Base-by-base conservation (phyloP, 2,329 filamentous ascomycete species). In the Torrubiella hemipterigena region DNA sequence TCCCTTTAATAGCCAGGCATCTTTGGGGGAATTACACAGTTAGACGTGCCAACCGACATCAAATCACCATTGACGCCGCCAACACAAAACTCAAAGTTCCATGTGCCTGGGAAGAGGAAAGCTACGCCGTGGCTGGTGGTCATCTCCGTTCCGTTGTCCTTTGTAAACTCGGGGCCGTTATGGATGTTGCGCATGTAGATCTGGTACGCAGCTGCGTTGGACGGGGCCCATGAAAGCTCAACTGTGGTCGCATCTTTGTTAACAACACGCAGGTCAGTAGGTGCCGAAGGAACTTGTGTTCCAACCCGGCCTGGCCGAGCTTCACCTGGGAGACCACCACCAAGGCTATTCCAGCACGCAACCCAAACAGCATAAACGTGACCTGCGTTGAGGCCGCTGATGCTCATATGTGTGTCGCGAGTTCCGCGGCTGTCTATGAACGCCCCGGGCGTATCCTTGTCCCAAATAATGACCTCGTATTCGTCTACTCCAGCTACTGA, bases 341-440 rank as follows among this genome's bases (percentile, higher is more conserved):
- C 30, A 5, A 18, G 23, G 5, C 17, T 24, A 24, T 17, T 24
- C 30, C 30, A 32, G 7, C 23, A 20, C 23, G 24, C 24, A 18
- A 32, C 30, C 23, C 30, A 27, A 10, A 32, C n/a, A 7, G 24
- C 24, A n/a, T 21, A 32, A 13, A 22, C 17, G 14, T 33, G 31
- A 10, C 31, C 31, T 5, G 12, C n/a, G 4, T 7, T 8, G n/a
- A 33, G 31, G 13, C 15, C 20, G 16, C 15, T 13, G 7, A 20
- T 3, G 7, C 20, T 23, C 4, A 17, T 10, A 7, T 25, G 30
- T 9, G 21, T 27, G 10, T 10, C 3, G 7, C 13, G 10, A n/a
- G 24, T 18, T 3, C 30, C 30, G 17, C n/a, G 21, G 12, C 12
- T 21, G 18, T 32, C 17, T 16, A 27, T 21, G 17, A 27, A 27